These are phyloP conservation scores for Pseudonitzschia multiseries DNA, from an alignment of 108 stramenopile species.

Conservation along the genomic window DNA sequence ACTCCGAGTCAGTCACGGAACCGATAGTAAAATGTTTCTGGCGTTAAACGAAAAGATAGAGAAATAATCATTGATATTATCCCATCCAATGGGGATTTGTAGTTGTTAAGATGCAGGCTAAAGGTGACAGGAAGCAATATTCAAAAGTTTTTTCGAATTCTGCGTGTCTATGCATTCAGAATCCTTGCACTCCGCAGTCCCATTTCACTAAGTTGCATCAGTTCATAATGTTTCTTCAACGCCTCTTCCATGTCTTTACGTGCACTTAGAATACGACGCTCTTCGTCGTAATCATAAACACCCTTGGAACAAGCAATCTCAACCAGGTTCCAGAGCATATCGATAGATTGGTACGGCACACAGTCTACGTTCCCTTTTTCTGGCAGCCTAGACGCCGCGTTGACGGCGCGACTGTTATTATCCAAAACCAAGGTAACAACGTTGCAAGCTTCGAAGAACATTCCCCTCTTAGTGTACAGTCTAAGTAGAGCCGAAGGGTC, in stretches of 20 bases:
- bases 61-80: neutral
- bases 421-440: constrained; percentile 39
- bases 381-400: constrained; percentile 56
- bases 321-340: constrained; percentile 67
- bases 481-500: constrained; percentile 63
- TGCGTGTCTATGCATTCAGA: constrained; percentile 1
- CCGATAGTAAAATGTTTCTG: constrained; percentile 21
- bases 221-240: constrained; percentile 1
- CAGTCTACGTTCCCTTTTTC: constrained; percentile 81
- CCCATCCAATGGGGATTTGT: neutral
- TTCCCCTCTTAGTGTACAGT: constrained; percentile 60
- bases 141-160: neutral
- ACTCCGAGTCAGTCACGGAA: constrained; percentile 26
- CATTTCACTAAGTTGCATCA: constrained; percentile 7
- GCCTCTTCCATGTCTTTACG: constrained; percentile 51
- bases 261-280: constrained; percentile 18
- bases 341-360: constrained; percentile 77
- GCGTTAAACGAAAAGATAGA: constrained; percentile 18
- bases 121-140: neutral
- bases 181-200: constrained; percentile 19
- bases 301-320: constrained; percentile 37
- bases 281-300: constrained; percentile 9
- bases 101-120: neutral
- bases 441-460: constrained; percentile 67
- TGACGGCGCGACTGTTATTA: constrained; percentile 21